phyloP scores from a whole-genome alignment of 2,329 filamentous ascomycete species.

The Arachnomyces sp. region DNA sequence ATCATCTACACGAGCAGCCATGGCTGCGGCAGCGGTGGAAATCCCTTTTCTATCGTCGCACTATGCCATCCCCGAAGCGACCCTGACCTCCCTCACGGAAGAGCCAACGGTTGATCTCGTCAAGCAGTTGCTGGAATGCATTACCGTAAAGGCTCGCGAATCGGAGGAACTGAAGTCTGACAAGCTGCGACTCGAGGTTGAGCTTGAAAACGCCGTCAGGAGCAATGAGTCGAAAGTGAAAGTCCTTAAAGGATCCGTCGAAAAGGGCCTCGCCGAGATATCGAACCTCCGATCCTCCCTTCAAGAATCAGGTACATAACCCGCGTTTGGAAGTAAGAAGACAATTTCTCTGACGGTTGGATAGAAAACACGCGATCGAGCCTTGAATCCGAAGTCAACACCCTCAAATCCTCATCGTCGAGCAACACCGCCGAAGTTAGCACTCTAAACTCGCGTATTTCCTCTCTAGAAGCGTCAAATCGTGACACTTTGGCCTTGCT shows the following conservation, averaged over 20 bases:
- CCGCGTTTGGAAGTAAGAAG: neutral
- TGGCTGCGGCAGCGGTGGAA: constrained; percentile 51
- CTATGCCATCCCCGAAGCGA: constrained; percentile 49
- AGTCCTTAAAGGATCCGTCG: constrained; percentile 68
- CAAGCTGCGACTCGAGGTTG: constrained; percentile 82
- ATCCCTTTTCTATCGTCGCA: constrained; percentile 51
- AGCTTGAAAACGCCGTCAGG: constrained; percentile 83
- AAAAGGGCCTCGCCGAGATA: constrained; percentile 75
- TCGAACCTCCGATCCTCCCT: constrained; percentile 74
- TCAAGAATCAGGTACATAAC: constrained; percentile 62
- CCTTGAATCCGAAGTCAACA: constrained; percentile 73
- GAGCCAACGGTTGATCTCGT: constrained; percentile 69
- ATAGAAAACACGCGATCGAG: constrained; percentile 67
- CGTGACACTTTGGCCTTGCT: constrained; percentile 82
- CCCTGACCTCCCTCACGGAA: constrained; percentile 47
- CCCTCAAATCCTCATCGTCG: constrained; percentile 64
- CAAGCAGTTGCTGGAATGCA: constrained; percentile 61
- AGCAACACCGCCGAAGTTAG: constrained; percentile 60
- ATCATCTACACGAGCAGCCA: constrained; percentile 20
- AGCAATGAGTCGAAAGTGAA: constrained; percentile 75
- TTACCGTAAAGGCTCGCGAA: constrained; percentile 72
- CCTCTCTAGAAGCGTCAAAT: constrained; percentile 82
- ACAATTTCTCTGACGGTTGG: constrained; percentile 14
- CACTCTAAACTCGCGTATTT: constrained; percentile 70
- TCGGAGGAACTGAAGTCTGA: constrained; percentile 74